Evolutionary conservation across 352 stramenopile species (phyloP).

Genomic region (Globisporangium apiculatum): DNA sequence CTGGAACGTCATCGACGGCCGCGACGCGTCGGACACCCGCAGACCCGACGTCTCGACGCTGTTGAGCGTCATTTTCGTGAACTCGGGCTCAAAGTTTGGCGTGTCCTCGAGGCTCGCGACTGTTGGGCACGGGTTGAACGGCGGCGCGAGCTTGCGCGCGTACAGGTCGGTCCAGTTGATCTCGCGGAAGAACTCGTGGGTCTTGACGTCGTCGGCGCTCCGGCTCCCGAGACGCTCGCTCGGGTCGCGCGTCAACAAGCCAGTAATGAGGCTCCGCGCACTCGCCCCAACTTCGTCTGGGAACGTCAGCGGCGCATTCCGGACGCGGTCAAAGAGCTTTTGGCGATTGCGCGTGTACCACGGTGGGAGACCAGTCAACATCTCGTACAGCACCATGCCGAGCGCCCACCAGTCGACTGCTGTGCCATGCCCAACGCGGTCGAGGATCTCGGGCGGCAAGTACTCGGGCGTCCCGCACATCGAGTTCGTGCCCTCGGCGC

Average conservation of each 20-base stretch:
- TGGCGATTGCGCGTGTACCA: conserved; percentile 93
- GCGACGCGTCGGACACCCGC: conserved; percentile 68
- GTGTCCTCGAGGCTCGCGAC: conserved; percentile 62
- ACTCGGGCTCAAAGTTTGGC: conserved; percentile 88
- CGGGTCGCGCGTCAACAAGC: conserved; percentile 74
- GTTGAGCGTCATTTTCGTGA: conserved; percentile 89
- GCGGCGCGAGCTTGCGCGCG: conserved; percentile 73
- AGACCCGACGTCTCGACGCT: conserved; percentile 69
- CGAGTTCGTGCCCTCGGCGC: conserved; percentile 78
- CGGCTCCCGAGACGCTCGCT: conserved; percentile 71
- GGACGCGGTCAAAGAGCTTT: conserved; percentile 89
- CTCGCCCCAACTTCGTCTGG: conserved; percentile 72
- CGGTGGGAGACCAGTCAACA: conserved; percentile 88
- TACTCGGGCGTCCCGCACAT: conserved; percentile 92
- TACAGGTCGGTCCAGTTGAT: conserved; percentile 83
- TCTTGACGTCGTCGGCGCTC: conserved; percentile 78
- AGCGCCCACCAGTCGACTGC: conserved; percentile 92
- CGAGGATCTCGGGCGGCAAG: conserved; percentile 89
- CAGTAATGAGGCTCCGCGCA: conserved; percentile 76
- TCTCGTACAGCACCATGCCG: conserved; percentile 91
- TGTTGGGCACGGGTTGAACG: conserved; percentile 79
- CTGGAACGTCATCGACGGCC: conserved; percentile 85
- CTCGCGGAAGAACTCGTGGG: conserved; percentile 75
- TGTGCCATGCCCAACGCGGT: conserved; percentile 85
- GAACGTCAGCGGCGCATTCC: conserved; percentile 83